phyloP scores from a whole-genome alignment of 2,329 filamentous ascomycete genomes.

The Karstenula rhodostoma region DNA sequence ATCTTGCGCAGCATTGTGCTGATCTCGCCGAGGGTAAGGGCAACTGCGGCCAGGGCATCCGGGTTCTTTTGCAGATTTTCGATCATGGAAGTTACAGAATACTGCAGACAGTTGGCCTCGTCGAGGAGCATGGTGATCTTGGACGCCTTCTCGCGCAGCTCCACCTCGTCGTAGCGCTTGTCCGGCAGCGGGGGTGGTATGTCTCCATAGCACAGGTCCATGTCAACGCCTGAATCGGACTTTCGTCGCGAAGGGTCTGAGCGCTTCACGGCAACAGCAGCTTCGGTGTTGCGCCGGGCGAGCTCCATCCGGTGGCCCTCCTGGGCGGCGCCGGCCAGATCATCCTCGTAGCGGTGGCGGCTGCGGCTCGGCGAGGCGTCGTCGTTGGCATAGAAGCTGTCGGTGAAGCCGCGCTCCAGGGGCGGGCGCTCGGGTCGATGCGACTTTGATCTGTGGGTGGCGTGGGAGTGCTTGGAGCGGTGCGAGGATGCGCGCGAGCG shows the following conservation, averaged over 20 bases:
- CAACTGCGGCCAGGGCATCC: slow-evolving; percentile 92
- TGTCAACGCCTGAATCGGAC: slow-evolving; percentile 71
- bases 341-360: slow-evolving; percentile 40
- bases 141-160: slow-evolving; percentile 73
- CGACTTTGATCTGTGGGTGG: slow-evolving; percentile 36
- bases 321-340: slow-evolving; percentile 39
- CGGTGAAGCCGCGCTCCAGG: slow-evolving; percentile 55
- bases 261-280: slow-evolving; percentile 26
- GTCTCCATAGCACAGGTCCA: slow-evolving; percentile 90
- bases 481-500: slow-evolving; percentile 44
- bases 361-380: slow-evolving; percentile 30
- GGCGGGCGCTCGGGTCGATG: slow-evolving; percentile 39
- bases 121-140: slow-evolving; percentile 80
- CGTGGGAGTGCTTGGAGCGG: slow-evolving; percentile 35
- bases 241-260: slow-evolving; percentile 42
- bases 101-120: slow-evolving; percentile 87
- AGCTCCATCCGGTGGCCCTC: slow-evolving; percentile 51
- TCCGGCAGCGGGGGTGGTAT: slow-evolving; percentile 73
- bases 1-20: slow-evolving; percentile 83
- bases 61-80: slow-evolving; percentile 81
- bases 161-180: slow-evolving; percentile 60
- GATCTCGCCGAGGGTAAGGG: slow-evolving; percentile 89
- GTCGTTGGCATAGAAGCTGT: slow-evolving; percentile 57
- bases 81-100: slow-evolving; percentile 84
- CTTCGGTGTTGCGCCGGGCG: slow-evolving; percentile 54